A percentile compares a stretch with the other conserved stretches of the same genome.
Evolutionary conservation across 495 filamentous ascomycete species (phyloP).

Genomic region (Letharia lupina): DNA sequence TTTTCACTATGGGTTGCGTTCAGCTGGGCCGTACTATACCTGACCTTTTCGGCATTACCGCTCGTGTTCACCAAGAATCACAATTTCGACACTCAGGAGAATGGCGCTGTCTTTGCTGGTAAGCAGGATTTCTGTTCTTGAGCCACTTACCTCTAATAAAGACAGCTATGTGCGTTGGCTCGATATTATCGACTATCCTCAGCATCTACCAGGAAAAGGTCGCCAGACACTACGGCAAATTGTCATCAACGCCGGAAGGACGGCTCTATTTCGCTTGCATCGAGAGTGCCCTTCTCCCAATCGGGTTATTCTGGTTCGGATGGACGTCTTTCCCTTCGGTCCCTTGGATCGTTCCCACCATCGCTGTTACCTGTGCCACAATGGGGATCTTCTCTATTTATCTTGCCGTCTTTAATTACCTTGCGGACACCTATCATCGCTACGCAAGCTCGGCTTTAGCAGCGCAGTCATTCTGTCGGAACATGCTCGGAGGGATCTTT

Average conservation of each 20-base stretch:
- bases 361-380: constrained; percentile 64
- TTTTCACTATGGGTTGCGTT: constrained; percentile 90
- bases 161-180: constrained; percentile 58
- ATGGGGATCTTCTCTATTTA: constrained; percentile 89
- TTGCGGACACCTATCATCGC: constrained; percentile 81
- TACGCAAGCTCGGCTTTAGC: constrained; percentile 84
- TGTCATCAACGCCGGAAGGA: constrained; percentile 57
- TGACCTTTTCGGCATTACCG: constrained; percentile 71
- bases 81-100: constrained; percentile 57
- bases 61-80: constrained; percentile 67
- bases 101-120: constrained; percentile 62
- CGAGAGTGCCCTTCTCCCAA: constrained; percentile 58
- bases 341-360: constrained; percentile 69
- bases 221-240: constrained; percentile 34
- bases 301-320: constrained; percentile 76
- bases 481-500: constrained; percentile 76
- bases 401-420: constrained; percentile 85
- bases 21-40: constrained; percentile 82
- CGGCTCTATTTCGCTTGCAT: constrained; percentile 79
- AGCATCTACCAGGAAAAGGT: constrained; percentile 64
- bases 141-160: background rate
- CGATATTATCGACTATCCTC: constrained; percentile 59
- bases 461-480: constrained; percentile 78
- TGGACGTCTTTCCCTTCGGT: constrained; percentile 60
- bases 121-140: constrained; percentile 12